A percentile compares a stretch with the other conserved stretches of the same genome.
These are phyloP conservation scores for Ascochyta viciae-villosae DNA, from an alignment of 2,329 filamentous ascomycete genomes.

Conservation along the genomic window DNA sequence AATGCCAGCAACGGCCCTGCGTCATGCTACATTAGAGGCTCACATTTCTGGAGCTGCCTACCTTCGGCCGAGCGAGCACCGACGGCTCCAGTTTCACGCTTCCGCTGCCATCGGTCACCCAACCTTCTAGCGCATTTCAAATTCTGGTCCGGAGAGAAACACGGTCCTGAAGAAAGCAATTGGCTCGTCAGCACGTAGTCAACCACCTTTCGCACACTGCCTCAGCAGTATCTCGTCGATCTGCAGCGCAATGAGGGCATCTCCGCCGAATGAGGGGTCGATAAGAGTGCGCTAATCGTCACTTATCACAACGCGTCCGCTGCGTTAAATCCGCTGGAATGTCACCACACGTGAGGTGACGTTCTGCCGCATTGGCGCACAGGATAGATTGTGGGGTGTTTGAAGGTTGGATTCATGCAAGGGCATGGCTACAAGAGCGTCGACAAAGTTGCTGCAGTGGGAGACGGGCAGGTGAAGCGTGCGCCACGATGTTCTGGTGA, in stretches of 20 bases:
- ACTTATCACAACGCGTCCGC: not conserved
- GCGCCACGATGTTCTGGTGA: not conserved
- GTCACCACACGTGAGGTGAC: not conserved
- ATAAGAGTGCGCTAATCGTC: not conserved
- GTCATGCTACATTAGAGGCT: constrained; percentile 12
- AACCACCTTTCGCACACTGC: not conserved
- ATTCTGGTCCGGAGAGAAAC: not conserved
- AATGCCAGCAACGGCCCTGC: constrained; percentile 4
- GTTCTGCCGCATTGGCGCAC: not conserved
- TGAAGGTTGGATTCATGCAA: not conserved
- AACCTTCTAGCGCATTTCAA: not conserved
- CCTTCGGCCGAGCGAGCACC: not conserved
- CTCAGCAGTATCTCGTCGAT: not conserved
- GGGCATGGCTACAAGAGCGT: not conserved
- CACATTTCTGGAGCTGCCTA: constrained; percentile 4
- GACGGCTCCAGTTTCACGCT: constrained; percentile 1
- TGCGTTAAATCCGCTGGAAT: not conserved
- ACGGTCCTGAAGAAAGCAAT: not conserved
- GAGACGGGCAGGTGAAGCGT: constrained; percentile 2
- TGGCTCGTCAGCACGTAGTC: not conserved
- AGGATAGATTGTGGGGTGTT: not conserved
- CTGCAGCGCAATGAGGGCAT: not conserved
- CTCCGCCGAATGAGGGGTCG: not conserved
- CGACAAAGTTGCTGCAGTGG: constrained; percentile 1
- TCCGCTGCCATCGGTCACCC: not conserved